phyloP scores from a whole-genome alignment of 352 stramenopile genomes.

The Pythium utonaiense region DNA sequence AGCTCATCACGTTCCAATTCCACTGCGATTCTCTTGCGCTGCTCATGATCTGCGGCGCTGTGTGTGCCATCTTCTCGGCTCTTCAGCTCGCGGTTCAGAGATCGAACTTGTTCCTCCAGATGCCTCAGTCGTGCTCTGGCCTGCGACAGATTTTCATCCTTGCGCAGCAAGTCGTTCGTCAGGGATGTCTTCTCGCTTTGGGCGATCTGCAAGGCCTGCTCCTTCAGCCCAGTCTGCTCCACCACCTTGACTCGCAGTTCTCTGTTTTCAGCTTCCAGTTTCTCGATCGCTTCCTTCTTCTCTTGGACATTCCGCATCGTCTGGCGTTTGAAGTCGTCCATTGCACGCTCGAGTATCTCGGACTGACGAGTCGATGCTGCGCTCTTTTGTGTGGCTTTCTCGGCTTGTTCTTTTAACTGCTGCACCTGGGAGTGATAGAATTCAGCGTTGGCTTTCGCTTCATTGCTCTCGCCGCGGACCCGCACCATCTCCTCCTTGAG shows the following conservation, averaged over 20 bases:
- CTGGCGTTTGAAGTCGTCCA: constrained; percentile 44
- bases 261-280: constrained; percentile 38
- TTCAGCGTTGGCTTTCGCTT: constrained; percentile 16
- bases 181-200: constrained; percentile 22
- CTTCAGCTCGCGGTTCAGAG: constrained; percentile 18
- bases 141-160: constrained; percentile 21
- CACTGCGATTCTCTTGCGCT: constrained; percentile 6
- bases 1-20: constrained; percentile 17
- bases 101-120: constrained; percentile 23
- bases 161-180: constrained; percentile 19
- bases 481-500: constrained; percentile 6
- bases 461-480: constrained; percentile 8
- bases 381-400: constrained; percentile 10
- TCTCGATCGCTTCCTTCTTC: constrained; percentile 37
- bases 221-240: constrained; percentile 19
- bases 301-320: constrained; percentile 39
- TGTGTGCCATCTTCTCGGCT: constrained; percentile 9
- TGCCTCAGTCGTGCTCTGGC: constrained; percentile 14
- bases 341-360: constrained; percentile 22
- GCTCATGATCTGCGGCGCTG: constrained; percentile 5
- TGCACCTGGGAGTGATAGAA: constrained; percentile 8
- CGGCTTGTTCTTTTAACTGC: constrained; percentile 7
- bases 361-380: constrained; percentile 13
- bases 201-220: constrained; percentile 22
- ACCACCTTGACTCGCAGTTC: constrained; percentile 11